A percentile compares a stretch with the other conserved stretches of the same genome.
phyloP scores from a whole-genome alignment of 352 stramenopile species.

The Phytophthora brassicae region DNA sequence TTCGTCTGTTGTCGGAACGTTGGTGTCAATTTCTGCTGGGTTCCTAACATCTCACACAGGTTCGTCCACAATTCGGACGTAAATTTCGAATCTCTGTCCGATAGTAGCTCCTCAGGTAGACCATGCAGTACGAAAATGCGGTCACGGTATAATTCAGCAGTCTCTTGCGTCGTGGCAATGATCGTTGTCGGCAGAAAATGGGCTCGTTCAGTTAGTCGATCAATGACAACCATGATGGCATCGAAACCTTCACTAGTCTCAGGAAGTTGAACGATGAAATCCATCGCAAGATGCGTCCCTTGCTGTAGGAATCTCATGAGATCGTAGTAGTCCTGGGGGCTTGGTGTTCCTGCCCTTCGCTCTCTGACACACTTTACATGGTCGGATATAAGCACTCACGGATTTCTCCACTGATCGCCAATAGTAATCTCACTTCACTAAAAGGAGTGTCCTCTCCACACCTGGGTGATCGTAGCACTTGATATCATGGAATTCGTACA shows the following conservation, averaged over 20 bases:
- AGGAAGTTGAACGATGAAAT: constrained; percentile 11
- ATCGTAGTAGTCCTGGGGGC: background rate
- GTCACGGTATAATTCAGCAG: background rate
- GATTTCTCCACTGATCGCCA: background rate
- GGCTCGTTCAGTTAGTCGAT: constrained; percentile 3
- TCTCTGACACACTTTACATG: background rate
- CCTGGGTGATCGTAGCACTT: background rate
- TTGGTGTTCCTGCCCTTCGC: background rate
- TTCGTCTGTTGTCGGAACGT: constrained; percentile 16
- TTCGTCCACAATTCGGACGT: constrained; percentile 12
- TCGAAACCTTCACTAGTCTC: background rate
- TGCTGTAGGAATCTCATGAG: background rate
- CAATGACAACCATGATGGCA: constrained; percentile 2
- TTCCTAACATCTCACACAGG: constrained; percentile 4
- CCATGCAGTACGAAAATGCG: constrained; percentile 4
- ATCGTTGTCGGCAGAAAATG: constrained; percentile 5
- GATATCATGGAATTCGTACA: background rate
- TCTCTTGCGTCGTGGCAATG: background rate
- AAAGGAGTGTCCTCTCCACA: background rate
- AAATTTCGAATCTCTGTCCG: constrained; percentile 20
- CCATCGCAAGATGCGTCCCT: constrained; percentile 13
- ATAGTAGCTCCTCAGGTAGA: constrained; percentile 12
- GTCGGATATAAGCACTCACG: background rate
- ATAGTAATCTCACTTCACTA: background rate
- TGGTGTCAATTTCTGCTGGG: constrained; percentile 13